A percentile compares a stretch with the other conserved stretches of the same genome.
phyloP scores from a whole-genome alignment of 1,284 basidiomycete genomes.

The Ceraceosorus bombacis region DNA sequence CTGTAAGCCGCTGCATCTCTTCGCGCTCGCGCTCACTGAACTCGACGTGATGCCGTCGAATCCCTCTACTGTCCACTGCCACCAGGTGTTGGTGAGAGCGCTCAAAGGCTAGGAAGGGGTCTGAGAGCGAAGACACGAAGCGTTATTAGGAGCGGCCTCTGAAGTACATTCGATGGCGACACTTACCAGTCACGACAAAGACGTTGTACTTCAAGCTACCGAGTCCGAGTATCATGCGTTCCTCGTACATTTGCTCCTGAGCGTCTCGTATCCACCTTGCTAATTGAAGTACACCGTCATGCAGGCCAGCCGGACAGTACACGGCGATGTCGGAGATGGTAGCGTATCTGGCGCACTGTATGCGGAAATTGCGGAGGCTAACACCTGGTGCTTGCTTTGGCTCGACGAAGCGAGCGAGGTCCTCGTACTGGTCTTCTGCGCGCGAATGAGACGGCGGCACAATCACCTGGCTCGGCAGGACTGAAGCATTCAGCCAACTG shows the following conservation, averaged over 20 bases:
- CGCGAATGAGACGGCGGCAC: conserved; percentile 6
- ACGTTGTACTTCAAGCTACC: conserved; percentile 68
- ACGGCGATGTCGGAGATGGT: conserved; percentile 80
- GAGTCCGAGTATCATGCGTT: conserved; percentile 57
- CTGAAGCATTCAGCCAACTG: conserved; percentile 35
- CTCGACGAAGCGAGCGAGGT: conserved; percentile 20
- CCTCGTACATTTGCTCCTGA: conserved; percentile 29
- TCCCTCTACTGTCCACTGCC: conserved; percentile 53
- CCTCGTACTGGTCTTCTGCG: conserved; percentile 12
- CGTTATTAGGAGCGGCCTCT: background rate
- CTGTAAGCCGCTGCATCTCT: conserved; percentile 80
- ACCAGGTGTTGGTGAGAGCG: conserved; percentile 53
- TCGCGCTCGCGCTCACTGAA: conserved; percentile 63
- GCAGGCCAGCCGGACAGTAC: conserved; percentile 55
- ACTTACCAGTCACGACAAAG: conserved; percentile 67
- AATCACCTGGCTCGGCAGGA: conserved; percentile 32
- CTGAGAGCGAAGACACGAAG: conserved; percentile 38
- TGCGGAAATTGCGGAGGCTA: conserved; percentile 41
- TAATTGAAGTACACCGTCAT: conserved; percentile 27
- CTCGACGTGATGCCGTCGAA: conserved; percentile 51
- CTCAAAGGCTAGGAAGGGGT: conserved; percentile 56
- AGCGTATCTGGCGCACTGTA: conserved; percentile 64
- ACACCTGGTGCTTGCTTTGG: conserved; percentile 32
- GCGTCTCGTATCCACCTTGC: conserved; percentile 39
- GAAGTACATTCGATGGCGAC: conserved; percentile 14